Base-by-base conservation (phyloP, 2,329 filamentous ascomycete genomes). In the Neofusicoccum parvum region DNA sequence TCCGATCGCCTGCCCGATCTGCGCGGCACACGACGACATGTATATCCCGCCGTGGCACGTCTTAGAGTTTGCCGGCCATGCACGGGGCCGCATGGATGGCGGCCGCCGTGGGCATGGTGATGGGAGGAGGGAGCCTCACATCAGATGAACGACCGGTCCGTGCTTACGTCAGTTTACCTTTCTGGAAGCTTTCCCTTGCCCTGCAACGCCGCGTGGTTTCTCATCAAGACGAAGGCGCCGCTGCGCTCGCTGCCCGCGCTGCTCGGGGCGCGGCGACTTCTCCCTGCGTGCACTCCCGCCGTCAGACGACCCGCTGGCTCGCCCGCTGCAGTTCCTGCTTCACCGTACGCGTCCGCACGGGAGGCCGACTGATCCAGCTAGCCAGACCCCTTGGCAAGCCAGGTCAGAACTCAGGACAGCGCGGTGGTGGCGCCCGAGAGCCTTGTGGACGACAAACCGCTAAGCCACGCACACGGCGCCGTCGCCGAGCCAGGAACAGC, bases 121-220 rank as follows among this genome's bases (percentile, higher is more conserved):
- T 27, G 27, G 27, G 53, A 3, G 23, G 36, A 39, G 36, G 50
- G 51, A 54, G 51, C 51, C 51, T 54, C 51, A 58, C 53, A 43
- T 58, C 53, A 58, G 46, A 49, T 23, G 39, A n/a, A 59, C 39
- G 51, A 43, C 51, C 51, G 37, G 51, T 41, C 51, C 53, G 39
- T 45, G 56, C 56, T 60, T 60, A 48, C 56, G 56, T 60, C 56
- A 60, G 56, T 37, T 36, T 23, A 48, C 56, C 15, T 36, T 48
- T 60, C 34, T 36, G 56, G 54, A 34, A 45, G 54, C 20, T 17
- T 46, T 59, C 15, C 54, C 56, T 48, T 60, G 43, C 56, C 56
- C 56, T 60, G 56, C 54, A 58, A 17, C 39, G 39, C 51, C 23
- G 53, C 53, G 20, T 56, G 51, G 17, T 56, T 39, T 3, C 39